Percentiles rank a stretch among this genome's conserved stretches.
phyloP scores from a whole-genome alignment of 495 filamentous ascomycete genomes.

The Chaetomium fimeti region DNA sequence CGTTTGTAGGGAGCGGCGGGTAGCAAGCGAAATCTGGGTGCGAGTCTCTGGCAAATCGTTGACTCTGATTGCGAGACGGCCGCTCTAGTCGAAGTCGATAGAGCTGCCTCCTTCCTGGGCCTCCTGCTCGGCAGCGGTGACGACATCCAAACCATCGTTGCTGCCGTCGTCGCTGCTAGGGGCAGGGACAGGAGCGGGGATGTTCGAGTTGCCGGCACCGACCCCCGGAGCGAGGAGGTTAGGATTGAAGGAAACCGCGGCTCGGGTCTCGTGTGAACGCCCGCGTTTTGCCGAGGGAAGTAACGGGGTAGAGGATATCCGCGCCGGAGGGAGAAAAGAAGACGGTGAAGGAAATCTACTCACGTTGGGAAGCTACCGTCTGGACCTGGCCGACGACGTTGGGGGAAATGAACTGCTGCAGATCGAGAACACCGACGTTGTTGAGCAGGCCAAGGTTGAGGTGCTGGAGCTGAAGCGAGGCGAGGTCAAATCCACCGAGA shows the following conservation, averaged over 20 bases:
- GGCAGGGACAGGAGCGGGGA: conserved; percentile 6
- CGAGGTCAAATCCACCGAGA: conserved; percentile 47
- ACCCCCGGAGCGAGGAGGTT: conserved; percentile 12
- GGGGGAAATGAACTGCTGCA: conserved; percentile 41
- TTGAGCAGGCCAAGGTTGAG: conserved; percentile 44
- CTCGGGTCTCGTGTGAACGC: conserved; percentile 27
- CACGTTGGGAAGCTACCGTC: conserved; percentile 35
- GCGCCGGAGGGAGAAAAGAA: background rate
- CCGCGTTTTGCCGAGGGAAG: conserved; percentile 19
- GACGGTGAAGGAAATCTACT: conserved; percentile 24
- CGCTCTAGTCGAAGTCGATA: conserved; percentile 23
- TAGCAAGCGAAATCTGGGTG: background rate
- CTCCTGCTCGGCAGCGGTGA: conserved; percentile 34
- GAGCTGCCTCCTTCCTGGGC: conserved; percentile 34
- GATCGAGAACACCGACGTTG: conserved; percentile 40
- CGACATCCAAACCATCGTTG: conserved; percentile 19
- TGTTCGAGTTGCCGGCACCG: conserved; percentile 11
- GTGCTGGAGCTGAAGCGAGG: conserved; percentile 39
- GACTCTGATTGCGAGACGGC: background rate
- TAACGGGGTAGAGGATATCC: background rate
- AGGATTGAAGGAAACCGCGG: conserved; percentile 17
- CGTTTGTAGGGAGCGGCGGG: background rate
- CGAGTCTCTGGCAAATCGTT: background rate
- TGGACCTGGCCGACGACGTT: conserved; percentile 41
- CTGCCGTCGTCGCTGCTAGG: background rate